Conservation (phyloP, 2,329 filamentous ascomycete species). For the Fusarium sp. region DNA sequence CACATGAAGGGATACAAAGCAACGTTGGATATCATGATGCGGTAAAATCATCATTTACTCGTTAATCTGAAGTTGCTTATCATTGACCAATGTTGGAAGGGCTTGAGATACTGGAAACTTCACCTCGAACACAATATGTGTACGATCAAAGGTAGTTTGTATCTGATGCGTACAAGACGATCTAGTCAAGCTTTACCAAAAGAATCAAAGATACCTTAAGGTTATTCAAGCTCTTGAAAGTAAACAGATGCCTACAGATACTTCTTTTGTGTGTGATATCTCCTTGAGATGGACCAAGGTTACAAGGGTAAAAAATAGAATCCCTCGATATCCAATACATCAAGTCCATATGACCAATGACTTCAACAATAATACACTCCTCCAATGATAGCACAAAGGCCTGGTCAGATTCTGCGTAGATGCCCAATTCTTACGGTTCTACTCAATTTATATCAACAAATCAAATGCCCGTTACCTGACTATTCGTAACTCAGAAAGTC, state of each 20-base stretch:
- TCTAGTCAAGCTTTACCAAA: not conserved
- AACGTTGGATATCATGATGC: not conserved
- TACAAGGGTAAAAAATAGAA: not conserved
- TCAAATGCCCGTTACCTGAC: not conserved
- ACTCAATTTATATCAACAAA: not conserved
- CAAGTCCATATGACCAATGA: not conserved
- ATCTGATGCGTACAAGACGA: not conserved
- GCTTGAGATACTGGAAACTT: not conserved
- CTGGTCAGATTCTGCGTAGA: not conserved
- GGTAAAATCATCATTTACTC: not conserved
- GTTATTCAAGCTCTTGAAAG: not conserved
- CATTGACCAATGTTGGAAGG: no score
- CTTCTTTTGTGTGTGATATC: not conserved
- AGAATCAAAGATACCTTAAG: not conserved
- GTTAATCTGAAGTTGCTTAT: not conserved
- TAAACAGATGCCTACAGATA: rapidly evolving
- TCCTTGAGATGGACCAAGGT: not conserved
- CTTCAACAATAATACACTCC: not conserved
- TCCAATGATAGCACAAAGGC: not conserved
- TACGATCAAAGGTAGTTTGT: no score
- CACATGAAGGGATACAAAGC: not conserved
- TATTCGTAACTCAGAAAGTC: not conserved
- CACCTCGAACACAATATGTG: not conserved
- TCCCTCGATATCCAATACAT: not conserved
- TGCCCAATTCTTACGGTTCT: no score